A percentile compares a stretch with the other conserved stretches of the same genome.
Evolutionary conservation across 2,329 filamentous ascomycete genomes (phyloP).

Genomic region (Clarireedia hainanense): DNA sequence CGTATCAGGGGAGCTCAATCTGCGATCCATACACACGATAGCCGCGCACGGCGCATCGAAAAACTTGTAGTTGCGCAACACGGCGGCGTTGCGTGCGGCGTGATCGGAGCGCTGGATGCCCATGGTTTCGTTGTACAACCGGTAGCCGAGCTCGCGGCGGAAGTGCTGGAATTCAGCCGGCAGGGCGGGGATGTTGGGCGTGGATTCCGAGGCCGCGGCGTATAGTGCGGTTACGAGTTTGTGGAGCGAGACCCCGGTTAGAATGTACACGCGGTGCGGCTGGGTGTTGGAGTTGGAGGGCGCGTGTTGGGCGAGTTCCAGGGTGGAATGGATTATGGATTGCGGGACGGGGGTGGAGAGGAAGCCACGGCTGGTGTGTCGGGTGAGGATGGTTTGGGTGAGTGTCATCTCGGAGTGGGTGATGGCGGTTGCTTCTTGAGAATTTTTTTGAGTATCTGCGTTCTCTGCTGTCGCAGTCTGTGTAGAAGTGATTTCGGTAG

Average conservation of each 20-base stretch:
- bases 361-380: conserved; percentile 3
- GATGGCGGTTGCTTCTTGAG: not conserved
- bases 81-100: not conserved
- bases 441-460: not conserved
- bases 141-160: not conserved
- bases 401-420: not conserved
- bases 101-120: not conserved
- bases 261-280: not conserved
- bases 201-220: not conserved
- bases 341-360: conserved; percentile 1
- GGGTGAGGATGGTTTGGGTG: not conserved
- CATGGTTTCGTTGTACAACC: not conserved
- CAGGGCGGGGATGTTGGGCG: not conserved
- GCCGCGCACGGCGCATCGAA: not conserved
- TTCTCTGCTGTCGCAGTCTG: too few relatives aligned
- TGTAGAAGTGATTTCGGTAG: not conserved
- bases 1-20: not conserved
- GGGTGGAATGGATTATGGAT: conserved; percentile 1
- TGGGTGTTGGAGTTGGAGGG: conserved; percentile 9
- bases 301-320: conserved; percentile 2
- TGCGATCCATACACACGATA: conserved; percentile 1
- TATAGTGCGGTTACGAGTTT: not conserved
- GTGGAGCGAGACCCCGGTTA: not conserved
- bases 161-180: not conserved
- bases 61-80: not conserved